phyloP scores from a whole-genome alignment of 2,329 filamentous ascomycete species.

The Apiospora aurea region DNA sequence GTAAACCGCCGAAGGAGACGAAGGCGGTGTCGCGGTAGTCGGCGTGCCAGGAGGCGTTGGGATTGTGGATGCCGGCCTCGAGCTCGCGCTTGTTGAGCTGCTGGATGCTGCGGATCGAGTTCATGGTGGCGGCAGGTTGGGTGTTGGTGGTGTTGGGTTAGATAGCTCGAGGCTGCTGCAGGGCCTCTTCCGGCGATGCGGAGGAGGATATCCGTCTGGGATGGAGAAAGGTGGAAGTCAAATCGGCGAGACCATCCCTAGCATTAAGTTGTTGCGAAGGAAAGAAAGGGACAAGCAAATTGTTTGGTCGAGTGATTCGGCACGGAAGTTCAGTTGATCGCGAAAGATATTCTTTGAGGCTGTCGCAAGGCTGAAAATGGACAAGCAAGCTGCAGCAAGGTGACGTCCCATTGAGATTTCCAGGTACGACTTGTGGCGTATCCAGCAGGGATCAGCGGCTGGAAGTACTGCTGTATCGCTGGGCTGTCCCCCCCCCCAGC shows the following conservation, averaged over 20 bases:
- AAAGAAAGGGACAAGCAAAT: neutral
- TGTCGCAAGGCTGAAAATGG: constrained; percentile 14
- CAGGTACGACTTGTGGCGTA: neutral
- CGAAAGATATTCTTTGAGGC: neutral
- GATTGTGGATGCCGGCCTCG: constrained; percentile 69
- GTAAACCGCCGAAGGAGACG: constrained; percentile 93
- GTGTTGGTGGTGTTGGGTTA: neutral
- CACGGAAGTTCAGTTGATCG: neutral
- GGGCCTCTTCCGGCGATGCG: too few relatives aligned
- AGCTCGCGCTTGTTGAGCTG: constrained; percentile 94
- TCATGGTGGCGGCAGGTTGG: constrained; percentile 66
- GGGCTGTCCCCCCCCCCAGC: too few relatives aligned
- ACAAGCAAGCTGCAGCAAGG: neutral
- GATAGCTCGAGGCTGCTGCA: constrained; percentile 12
- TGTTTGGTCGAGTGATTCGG: neutral
- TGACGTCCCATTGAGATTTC: constrained; percentile 16
- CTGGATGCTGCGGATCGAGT: constrained; percentile 91
- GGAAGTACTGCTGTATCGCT: neutral
- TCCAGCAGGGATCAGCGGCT: neutral
- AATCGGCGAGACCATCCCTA: neutral
- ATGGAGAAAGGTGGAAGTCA: neutral
- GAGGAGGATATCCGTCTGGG: neutral
- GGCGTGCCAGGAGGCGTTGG: constrained; percentile 92
- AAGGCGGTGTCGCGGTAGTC: constrained; percentile 98
- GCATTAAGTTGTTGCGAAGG: neutral